Base-by-base conservation (phyloP, 345 rosid genomes). In the Pugionium dolabratum region DNA sequence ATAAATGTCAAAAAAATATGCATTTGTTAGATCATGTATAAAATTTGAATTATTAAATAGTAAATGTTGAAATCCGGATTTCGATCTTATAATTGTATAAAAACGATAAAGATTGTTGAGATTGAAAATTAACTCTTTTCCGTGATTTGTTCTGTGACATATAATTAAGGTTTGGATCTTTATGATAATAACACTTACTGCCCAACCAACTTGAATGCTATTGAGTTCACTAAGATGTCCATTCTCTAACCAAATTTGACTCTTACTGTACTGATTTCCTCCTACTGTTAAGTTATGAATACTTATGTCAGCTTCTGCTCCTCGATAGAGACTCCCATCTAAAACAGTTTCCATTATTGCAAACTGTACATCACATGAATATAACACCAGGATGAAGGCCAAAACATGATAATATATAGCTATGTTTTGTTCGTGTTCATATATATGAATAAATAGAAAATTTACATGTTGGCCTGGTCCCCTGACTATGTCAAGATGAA, bases 211-310 rank as follows among this genome's bases (percentile, higher is more conserved):
- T 56, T 72, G 70, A 37, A 63, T 40, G 40, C 64, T 64, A 39
- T 49, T 64, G 18, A 68, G 59, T 10, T 49, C 34, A 51, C 4
- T 7, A 10, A 2, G 51, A 68, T 43, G 59, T 48, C 46, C 65
- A 72, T 39, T 72, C 54, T 72, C 65, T 10, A 71, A 0, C 69
- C 69, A 71, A 54, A 71, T 71, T 18, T 62, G 69, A 46, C 30
- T 47, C 55, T 47, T 55, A 46, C 64, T 46, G 1, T 8, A 44
- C 5, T 71, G 64, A 2, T 53, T 29, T 1, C 4, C 2, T 39
- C 0, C 29, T 1, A 47, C 32, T 18, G 18, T 37, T 11, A 47
- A 1, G 2, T 18, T n/a, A 29, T 70, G 75, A 46, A 70, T 2
- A 51, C 62, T 54, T 44, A 71, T 62, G 2, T 30, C 49, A 28